phyloP scores from a whole-genome alignment of 2,329 filamentous ascomycete genomes.

The Plectosphaerella cucumerina region DNA sequence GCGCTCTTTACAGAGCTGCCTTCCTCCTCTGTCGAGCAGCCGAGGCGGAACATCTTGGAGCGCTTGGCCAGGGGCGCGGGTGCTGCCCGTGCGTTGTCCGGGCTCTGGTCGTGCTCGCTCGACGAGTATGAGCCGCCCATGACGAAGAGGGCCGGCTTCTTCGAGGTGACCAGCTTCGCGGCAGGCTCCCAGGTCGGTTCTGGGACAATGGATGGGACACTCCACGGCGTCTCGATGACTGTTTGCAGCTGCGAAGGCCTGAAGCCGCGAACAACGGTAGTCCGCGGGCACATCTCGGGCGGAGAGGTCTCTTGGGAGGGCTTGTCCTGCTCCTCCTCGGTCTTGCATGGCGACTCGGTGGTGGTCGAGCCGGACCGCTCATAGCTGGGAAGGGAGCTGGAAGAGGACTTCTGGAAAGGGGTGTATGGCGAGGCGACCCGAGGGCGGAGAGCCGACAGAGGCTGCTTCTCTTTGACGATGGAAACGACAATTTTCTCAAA shows the following conservation, averaged over 20 bases:
- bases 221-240: constrained; percentile 44
- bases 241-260: constrained; percentile 64
- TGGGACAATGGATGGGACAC: constrained; percentile 52
- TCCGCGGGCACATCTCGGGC: constrained; percentile 46
- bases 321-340: constrained; percentile 49
- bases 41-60: constrained; percentile 45
- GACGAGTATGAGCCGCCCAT: constrained; percentile 82
- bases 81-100: constrained; percentile 36
- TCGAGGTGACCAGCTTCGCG: constrained; percentile 64
- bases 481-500: constrained; percentile 91
- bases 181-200: constrained; percentile 55
- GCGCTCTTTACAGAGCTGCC: constrained; percentile 66
- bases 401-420: constrained; percentile 44
- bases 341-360: constrained; percentile 50
- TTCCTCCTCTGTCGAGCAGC: constrained; percentile 68
- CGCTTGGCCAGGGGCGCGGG: constrained; percentile 22
- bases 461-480: constrained; percentile 84
- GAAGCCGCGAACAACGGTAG: constrained; percentile 80
- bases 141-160: constrained; percentile 62
- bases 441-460: constrained; percentile 52
- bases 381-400: constrained; percentile 23
- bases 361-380: constrained; percentile 40
- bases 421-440: constrained; percentile 27
- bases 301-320: constrained; percentile 26
- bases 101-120: constrained; percentile 44